These are phyloP conservation scores for Globisporangium nagaii DNA, from an alignment of 352 stramenopile species.

Conservation along the genomic window DNA sequence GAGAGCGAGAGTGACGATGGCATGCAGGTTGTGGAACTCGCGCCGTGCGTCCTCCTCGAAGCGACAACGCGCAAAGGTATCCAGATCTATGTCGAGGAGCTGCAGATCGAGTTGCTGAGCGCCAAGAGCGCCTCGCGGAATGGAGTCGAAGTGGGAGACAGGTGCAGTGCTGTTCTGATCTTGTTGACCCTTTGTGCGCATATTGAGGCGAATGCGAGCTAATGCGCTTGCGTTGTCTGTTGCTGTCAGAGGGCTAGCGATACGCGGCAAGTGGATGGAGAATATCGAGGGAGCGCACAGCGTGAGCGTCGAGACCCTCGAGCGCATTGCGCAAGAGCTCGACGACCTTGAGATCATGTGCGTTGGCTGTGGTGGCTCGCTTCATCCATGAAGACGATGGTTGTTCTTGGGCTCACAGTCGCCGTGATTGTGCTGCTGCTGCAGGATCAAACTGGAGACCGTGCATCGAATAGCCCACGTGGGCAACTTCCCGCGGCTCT, in stretches of 20 bases:
- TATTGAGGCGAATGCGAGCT: background rate
- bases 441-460: conserved; percentile 73
- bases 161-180: too few relatives aligned
- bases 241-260: conserved; percentile 40
- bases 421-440: background rate
- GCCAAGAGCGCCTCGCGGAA: background rate
- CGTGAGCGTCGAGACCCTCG: conserved; percentile 26
- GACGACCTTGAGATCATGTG: conserved; percentile 74
- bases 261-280: conserved; percentile 40
- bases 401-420: too few relatives aligned
- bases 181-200: too few relatives aligned
- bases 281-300: conserved; percentile 24
- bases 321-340: conserved; percentile 47
- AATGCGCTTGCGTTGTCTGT: background rate
- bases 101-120: conserved; percentile 48
- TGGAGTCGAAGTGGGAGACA: conserved; percentile 30
- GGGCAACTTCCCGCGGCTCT: conserved; percentile 69
- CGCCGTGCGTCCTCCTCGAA: conserved; percentile 47
- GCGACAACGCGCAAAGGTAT: conserved; percentile 60
- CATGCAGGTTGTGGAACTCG: conserved; percentile 21
- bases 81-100: conserved; percentile 47
- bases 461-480: conserved; percentile 31
- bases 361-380: conserved; percentile 8
- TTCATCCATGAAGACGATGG: too few relatives aligned
- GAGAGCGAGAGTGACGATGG: conserved; percentile 9